Evolutionary conservation across 192 early-diverging fungal species (phyloP).

Genomic region (Linnemannia elongata): DNA sequence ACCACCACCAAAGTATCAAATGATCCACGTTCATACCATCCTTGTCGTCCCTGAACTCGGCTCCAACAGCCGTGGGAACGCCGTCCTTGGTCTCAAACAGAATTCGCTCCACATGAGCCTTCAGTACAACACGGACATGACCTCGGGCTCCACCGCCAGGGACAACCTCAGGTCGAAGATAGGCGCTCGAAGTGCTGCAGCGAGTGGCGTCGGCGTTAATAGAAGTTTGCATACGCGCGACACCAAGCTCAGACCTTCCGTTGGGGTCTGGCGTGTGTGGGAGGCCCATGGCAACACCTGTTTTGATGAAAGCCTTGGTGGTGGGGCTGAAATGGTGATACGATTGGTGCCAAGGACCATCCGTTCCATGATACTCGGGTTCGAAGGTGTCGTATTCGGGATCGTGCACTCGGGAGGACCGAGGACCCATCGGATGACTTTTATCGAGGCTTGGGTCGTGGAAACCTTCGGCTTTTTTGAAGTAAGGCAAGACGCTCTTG

Average conservation of each 20-base stretch:
- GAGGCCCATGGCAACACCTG: conserved; percentile 7
- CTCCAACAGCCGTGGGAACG: conserved; percentile 19
- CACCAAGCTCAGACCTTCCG: conserved; percentile 15
- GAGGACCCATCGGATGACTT: conserved; percentile 3
- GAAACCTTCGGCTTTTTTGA: conserved; percentile 26
- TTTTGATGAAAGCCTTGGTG: conserved; percentile 25
- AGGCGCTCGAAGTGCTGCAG: conserved; percentile 17
- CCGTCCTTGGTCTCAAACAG: conserved; percentile 5
- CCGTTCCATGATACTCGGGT: conserved; percentile 24
- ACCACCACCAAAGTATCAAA: neutral
- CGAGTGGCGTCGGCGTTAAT: conserved; percentile 3
- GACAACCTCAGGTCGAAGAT: conserved; percentile 23
- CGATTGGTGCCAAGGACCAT: conserved; percentile 28
- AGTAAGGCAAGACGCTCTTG: conserved; percentile 19
- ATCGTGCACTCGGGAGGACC: neutral
- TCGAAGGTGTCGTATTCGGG: conserved; percentile 22
- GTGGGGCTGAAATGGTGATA: conserved; percentile 5
- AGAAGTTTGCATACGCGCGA: conserved; percentile 16
- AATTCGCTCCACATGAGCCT: conserved; percentile 9
- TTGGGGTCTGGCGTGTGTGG: neutral
- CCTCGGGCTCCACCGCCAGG: conserved; percentile 29
- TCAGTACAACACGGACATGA: conserved; percentile 14
- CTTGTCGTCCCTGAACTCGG: conserved; percentile 20
- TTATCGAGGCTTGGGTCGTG: conserved; percentile 10
- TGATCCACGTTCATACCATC: conserved; percentile 9